Evolutionary conservation across 2,329 filamentous ascomycete species (phyloP), one percentile per base, ranked within the genome.

Genomic region (Nannizziopsis arthrosporioides): DNA sequence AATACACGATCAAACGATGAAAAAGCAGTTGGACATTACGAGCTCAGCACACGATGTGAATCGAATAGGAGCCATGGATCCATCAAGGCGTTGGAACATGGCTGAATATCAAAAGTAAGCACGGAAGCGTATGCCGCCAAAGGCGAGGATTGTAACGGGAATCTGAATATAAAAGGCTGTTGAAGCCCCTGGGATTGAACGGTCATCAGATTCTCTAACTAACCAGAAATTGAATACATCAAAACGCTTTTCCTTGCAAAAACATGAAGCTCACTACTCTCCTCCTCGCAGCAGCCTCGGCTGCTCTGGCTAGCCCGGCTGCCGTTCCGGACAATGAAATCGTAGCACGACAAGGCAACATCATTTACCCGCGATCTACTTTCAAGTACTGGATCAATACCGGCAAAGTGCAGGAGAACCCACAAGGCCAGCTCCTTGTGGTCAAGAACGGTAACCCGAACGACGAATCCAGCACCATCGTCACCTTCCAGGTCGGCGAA

Each of bases 301-400:
- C 48, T 11, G 53, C 44, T 19, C 27, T 54, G 10, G 49, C 53
- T 8, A 50, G 51, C 12, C 43, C 55, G 11, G 38, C 45, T 7
- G 22, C 37, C 2, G 43, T 42, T 18, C 34, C 50, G 11, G 42
- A 41, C 27, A 42, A 36, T 2, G 27, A 47, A 17, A 36, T 41
- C 18, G n/a, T 36, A 11, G 18, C 45, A 7, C 52, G 53, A n/a
- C 49, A 56, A 12, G 41, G 42, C 22, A 34, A 42, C 40, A 41
- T 55, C 9, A 41, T 59, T 30, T 58, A 48, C 37, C 57, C 57
- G 1, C 38, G 50, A 36, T 42, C 30, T 4, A 59, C 57, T 6
- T 59, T 55, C 53, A 53, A 56, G 5, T 55, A 56, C 48, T 59
- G 52, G 49, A 53, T 59, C 19, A 48, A 54, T 14, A 53, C 49